These are phyloP conservation scores for Cunninghamia lanceolata DNA, from an alignment of 75 land plant genomes.

Conservation along the genomic window DNA sequence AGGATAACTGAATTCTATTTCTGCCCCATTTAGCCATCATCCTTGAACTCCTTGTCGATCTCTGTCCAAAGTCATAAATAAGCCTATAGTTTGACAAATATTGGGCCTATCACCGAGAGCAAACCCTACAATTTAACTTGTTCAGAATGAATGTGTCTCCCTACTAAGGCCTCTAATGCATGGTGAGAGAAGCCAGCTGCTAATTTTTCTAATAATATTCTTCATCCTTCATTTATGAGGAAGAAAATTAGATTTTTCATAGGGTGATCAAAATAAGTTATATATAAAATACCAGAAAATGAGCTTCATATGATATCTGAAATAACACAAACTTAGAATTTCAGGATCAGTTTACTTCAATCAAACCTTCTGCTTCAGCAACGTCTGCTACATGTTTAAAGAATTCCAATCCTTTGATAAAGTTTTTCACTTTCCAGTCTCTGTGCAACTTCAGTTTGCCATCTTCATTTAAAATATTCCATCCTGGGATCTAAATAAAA, in stretches of 20 bases:
- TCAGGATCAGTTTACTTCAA: not conserved
- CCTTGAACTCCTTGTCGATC: not conserved
- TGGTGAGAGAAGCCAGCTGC: not conserved
- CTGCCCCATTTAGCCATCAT: not conserved
- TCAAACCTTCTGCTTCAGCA: constrained; percentile 92
- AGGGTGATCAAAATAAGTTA: not conserved
- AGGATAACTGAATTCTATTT: too few relatives aligned
- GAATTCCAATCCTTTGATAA: constrained; percentile 84
- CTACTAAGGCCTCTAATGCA: not conserved
- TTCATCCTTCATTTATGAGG: not conserved
- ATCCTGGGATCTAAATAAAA: constrained; percentile 54
- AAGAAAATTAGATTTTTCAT: not conserved
- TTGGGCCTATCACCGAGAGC: not conserved
- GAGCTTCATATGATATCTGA: not conserved
- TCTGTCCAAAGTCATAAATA: not conserved
- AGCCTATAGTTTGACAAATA: not conserved
- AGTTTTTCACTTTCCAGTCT: constrained; percentile 86
- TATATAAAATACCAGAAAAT: not conserved
- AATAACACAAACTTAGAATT: not conserved
- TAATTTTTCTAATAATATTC: not conserved
- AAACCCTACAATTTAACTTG: not conserved
- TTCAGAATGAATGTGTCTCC: not conserved
- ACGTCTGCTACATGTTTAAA: constrained; percentile 77
- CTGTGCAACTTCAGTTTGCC: constrained; percentile 60
- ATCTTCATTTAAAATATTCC: constrained; percentile 62